A percentile compares a stretch with the other conserved stretches of the same genome.
Conservation (phyloP, 73 alveolate species). For the Symbiodinium pilosum region DNA sequence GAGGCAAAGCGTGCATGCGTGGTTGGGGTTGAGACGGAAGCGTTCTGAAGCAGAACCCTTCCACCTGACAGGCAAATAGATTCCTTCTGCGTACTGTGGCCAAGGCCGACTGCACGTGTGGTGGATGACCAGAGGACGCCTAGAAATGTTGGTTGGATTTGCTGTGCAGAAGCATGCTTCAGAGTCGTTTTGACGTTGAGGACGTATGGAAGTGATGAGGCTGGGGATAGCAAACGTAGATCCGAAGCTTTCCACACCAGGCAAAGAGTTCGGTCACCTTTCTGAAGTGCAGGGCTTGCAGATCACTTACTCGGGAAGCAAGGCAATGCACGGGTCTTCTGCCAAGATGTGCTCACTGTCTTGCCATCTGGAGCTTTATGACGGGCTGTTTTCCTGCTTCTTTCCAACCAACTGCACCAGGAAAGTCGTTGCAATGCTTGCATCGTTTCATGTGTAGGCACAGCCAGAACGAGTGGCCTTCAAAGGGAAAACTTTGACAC, state of each 20-base stretch:
- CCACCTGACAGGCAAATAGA: too few relatives aligned
- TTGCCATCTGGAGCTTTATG: too few relatives aligned
- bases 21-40: too few relatives aligned
- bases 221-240: background rate
- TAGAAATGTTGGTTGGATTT: too few relatives aligned
- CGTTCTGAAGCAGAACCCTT: too few relatives aligned
- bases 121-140: background rate
- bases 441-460: background rate
- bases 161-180: too few relatives aligned
- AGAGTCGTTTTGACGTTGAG: background rate
- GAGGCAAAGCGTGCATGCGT: too few relatives aligned
- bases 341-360: too few relatives aligned
- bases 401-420: too few relatives aligned
- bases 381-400: too few relatives aligned
- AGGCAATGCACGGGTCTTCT: background rate
- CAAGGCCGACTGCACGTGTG: constrained; percentile 1
- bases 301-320: background rate
- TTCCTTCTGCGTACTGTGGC: background rate
- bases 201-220: constrained; percentile 6
- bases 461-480: background rate
- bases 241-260: too few relatives aligned
- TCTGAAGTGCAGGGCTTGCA: background rate
- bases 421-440: too few relatives aligned
- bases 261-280: background rate
- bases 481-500: background rate